Conservation (phyloP, 495 filamentous ascomycete species). For the Podospora bellae-mahoneyi region DNA sequence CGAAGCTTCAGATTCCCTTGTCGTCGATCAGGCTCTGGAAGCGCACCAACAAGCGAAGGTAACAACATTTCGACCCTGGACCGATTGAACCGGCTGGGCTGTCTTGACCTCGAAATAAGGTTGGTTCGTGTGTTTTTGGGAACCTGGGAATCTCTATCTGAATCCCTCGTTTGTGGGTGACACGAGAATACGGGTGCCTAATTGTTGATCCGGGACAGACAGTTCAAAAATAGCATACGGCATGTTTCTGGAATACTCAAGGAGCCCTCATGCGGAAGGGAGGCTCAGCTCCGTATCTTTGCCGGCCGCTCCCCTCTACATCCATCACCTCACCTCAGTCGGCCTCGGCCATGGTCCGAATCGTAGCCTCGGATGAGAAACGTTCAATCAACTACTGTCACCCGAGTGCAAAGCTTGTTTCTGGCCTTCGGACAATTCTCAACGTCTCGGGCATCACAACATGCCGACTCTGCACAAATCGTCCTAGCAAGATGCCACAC, state of each 20-base stretch:
- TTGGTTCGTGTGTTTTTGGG: neutral
- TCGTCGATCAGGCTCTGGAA: neutral
- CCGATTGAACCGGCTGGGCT: neutral
- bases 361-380: neutral
- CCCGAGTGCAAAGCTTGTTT: neutral
- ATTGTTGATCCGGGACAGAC: neutral
- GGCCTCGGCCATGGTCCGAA: neutral
- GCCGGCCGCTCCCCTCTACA: neutral
- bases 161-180: neutral
- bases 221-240: slow-evolving; percentile 6
- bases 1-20: neutral
- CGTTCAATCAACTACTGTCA: neutral
- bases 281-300: neutral
- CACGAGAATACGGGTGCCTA: slow-evolving; percentile 2
- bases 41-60: neutral
- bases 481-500: neutral
- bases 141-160: neutral
- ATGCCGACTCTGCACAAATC: slow-evolving; percentile 5
- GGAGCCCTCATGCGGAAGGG: neutral
- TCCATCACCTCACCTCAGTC: neutral
- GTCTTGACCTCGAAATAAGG: neutral
- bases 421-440: neutral
- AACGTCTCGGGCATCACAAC: slow-evolving; percentile 1
- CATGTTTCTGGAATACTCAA: neutral
- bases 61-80: neutral